Evolutionary conservation across 352 stramenopile species (phyloP).

Genomic region (Phytophthora pistaciae): DNA sequence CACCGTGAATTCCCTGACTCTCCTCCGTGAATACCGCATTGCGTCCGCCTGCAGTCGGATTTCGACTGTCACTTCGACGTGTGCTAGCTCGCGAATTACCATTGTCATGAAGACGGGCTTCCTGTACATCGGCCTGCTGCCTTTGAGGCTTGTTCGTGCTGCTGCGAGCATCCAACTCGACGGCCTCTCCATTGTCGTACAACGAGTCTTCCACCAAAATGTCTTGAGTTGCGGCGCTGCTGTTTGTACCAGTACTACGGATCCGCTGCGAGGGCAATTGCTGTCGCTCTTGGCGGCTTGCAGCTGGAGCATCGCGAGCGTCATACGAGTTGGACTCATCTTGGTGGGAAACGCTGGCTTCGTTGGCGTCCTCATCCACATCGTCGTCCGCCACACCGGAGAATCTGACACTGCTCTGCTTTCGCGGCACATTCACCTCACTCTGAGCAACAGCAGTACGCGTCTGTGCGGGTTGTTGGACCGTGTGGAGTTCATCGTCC

Average conservation of each 20-base stretch:
- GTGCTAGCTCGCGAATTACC: not conserved
- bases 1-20: not conserved
- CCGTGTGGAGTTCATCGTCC: not conserved
- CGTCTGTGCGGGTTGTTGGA: not conserved
- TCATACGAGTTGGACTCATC: not conserved
- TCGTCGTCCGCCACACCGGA: not conserved
- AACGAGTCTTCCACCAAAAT: not conserved
- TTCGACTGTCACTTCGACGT: not conserved
- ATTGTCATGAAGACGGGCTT: not conserved
- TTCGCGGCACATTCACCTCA: not conserved
- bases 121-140: not conserved
- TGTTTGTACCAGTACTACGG: not conserved
- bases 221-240: not conserved
- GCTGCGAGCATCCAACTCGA: not conserved
- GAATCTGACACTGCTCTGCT: slow-evolving; percentile 27
- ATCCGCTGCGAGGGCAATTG: too few species aligned
- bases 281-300: too few species aligned
- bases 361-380: not conserved
- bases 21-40: not conserved
- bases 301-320: not conserved
- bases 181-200: not conserved
- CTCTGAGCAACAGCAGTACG: not conserved
- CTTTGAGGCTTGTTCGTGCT: not conserved
- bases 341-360: not conserved
- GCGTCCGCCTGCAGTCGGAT: not conserved